phyloP scores from a whole-genome alignment of 2,329 filamentous ascomycete genomes.

The Neonectria faginata region DNA sequence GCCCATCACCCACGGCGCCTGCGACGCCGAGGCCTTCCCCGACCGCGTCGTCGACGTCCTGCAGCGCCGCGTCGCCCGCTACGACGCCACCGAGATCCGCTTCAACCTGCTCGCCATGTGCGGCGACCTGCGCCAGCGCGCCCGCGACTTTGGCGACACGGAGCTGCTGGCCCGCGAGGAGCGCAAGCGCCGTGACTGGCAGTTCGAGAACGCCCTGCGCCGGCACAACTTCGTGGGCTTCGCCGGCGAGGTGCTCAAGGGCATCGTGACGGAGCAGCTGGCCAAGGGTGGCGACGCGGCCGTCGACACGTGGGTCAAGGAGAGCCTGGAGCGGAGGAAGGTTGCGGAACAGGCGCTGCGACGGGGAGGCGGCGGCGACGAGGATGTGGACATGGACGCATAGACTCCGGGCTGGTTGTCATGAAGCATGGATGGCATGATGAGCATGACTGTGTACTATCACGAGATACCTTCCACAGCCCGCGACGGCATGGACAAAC shows the following conservation, averaged over 20 bases:
- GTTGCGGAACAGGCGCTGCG: conserved; percentile 51
- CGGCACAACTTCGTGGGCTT: conserved; percentile 98
- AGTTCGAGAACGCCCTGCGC: conserved; percentile 93
- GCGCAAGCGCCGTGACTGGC: conserved; percentile 86
- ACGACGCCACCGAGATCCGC: conserved; percentile 87
- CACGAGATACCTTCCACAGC: conserved; percentile 19
- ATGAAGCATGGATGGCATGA: conserved; percentile 13
- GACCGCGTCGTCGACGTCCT: conserved; percentile 87
- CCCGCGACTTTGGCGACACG: conserved; percentile 83
- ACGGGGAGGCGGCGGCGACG: conserved; percentile 48
- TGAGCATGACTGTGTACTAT: conserved; percentile 17
- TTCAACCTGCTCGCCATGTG: conserved; percentile 98
- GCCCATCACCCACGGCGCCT: conserved; percentile 88
- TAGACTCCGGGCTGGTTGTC: conserved; percentile 27
- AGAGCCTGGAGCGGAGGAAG: conserved; percentile 69
- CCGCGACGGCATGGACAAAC: conserved; percentile 1
- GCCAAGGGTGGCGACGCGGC: conserved; percentile 70
- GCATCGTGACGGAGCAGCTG: conserved; percentile 81
- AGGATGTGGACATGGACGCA: conserved; percentile 57
- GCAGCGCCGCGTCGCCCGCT: conserved; percentile 83
- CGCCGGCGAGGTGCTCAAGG: conserved; percentile 88
- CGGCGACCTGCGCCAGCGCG: conserved; percentile 80
- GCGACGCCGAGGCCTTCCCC: conserved; percentile 78
- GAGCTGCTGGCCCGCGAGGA: conserved; percentile 85
- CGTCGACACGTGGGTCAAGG: conserved; percentile 80